Base-by-base conservation (phyloP, 352 stramenopile genomes). In the Globisporangium barbulae region DNA sequence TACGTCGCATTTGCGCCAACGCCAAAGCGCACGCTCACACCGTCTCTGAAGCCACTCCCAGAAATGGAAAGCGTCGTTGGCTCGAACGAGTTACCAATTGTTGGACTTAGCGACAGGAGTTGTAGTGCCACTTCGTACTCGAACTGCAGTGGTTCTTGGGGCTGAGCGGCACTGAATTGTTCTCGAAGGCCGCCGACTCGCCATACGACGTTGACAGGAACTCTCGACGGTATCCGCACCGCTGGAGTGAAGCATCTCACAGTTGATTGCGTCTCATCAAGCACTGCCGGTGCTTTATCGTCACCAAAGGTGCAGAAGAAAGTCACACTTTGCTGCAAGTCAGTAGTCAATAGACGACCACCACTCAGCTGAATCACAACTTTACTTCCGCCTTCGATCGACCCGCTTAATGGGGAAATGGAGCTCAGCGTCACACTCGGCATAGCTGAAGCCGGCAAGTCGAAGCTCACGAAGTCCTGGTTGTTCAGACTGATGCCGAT, bases 401-500 rank as follows among this genome's bases (percentile, higher is more conserved):
- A 61, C 0, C 78, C 75, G 17, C 44, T 63, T 4, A 25, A 35
- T 5, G 78, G 78, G 30, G 49, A 25, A 19, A 84, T 75, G 0
- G 67, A 42, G 0, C 39, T 64, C 8, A 87, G 58, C 48, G 65
- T 64, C 10, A 66, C 58, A n/a, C 61, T 69, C 5, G 50, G 30
- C 4, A 57, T 31, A n/a, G 73, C 72, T 2, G 48, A 35, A 7
- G 76, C 31, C 9, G 31, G 9, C 1, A 33, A 13, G 0, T 63
- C 53, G 49, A 63, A 69, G 49, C 63, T 69, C 0, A 72, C 65
- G 25, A 82, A 74, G 21, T 87, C 78, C 3, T 73, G 28, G 1
- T 72, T 70, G 53, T 87, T 85, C 33, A 75, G 67, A 45, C 68
- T 82, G 3, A 83, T 59, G 2, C 72, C 72, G 37, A 85, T 19